phyloP scores from a whole-genome alignment of 2,329 filamentous ascomycete species.

The Paecilomyces fulvus region DNA sequence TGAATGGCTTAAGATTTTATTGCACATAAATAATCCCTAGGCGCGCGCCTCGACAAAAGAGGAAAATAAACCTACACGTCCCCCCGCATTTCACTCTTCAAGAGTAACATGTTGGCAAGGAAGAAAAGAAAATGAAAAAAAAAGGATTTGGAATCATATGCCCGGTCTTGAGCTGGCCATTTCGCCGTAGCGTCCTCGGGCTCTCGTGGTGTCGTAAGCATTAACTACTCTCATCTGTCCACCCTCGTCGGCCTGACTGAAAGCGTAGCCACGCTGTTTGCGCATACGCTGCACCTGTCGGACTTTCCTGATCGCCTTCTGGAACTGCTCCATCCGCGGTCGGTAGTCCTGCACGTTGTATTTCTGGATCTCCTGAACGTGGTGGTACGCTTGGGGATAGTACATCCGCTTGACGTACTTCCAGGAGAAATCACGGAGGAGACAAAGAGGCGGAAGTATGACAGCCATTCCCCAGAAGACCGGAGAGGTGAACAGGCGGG shows the following conservation, averaged over 20 bases:
- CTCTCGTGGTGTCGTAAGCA: conserved; percentile 93
- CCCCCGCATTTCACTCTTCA: conserved; percentile 3
- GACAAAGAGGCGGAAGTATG: conserved; percentile 69
- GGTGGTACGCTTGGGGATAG: conserved; percentile 87
- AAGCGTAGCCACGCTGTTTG: conserved; percentile 96
- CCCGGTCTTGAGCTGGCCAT: conserved; percentile 59
- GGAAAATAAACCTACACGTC: background rate
- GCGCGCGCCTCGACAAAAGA: background rate
- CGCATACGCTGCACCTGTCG: conserved; percentile 98
- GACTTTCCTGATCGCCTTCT: conserved; percentile 98
- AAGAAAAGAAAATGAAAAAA: conserved; percentile 8
- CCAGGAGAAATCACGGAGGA: conserved; percentile 86
- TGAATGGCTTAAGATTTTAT: conserved; percentile 5
- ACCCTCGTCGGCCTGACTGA: conserved; percentile 93
- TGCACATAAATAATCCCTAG: conserved; percentile 1
- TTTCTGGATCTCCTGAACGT: conserved; percentile 99
- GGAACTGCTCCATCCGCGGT: conserved; percentile 98
- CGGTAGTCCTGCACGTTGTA: conserved; percentile 99
- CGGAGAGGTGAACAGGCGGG: conserved; percentile 68
- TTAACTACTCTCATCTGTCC: conserved; percentile 84
- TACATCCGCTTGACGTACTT: conserved; percentile 99
- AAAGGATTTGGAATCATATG: conserved; percentile 15
- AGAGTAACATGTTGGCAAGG: conserved; percentile 7
- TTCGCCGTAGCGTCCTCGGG: conserved; percentile 87
- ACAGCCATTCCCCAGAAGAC: conserved; percentile 89